Conservation (phyloP, 192 early-diverging fungal species). For the Linderina pennispora region DNA sequence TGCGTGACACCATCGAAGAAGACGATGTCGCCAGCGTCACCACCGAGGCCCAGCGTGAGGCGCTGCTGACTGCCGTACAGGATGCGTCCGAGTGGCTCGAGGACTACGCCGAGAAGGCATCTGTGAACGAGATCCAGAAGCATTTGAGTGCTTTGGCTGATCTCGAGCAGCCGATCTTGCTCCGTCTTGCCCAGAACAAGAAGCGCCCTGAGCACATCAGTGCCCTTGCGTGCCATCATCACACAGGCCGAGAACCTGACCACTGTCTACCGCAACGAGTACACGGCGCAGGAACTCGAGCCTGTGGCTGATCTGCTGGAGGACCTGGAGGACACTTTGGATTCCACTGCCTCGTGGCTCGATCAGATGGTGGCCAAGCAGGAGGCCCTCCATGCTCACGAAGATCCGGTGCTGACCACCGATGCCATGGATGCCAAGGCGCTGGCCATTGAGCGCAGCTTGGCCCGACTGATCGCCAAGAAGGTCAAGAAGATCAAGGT, state of each 20-base stretch:
- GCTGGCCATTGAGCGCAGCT: slow-evolving; percentile 45
- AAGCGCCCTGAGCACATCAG: slow-evolving; percentile 53
- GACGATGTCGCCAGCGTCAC: slow-evolving; percentile 63
- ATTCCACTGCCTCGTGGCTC: slow-evolving; percentile 55
- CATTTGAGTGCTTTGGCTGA: slow-evolving; percentile 38
- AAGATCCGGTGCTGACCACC: slow-evolving; percentile 60
- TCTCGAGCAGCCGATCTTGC: slow-evolving; percentile 39
- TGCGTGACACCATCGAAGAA: slow-evolving; percentile 76
- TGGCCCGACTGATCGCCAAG: slow-evolving; percentile 52
- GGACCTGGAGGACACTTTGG: slow-evolving; percentile 48
- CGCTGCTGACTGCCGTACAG: slow-evolving; percentile 50
- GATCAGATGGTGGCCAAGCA: slow-evolving; percentile 54
- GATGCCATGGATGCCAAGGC: slow-evolving; percentile 50
- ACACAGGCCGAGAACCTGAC: slow-evolving; percentile 47
- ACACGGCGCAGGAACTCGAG: slow-evolving; percentile 52
- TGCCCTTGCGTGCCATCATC: slow-evolving; percentile 37
- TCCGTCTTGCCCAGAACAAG: slow-evolving; percentile 46
- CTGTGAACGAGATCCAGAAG: slow-evolving; percentile 31
- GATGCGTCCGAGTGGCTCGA: slow-evolving; percentile 81
- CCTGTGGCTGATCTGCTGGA: slow-evolving; percentile 25
- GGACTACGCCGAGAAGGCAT: slow-evolving; percentile 65
- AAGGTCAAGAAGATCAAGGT: slow-evolving; percentile 51
- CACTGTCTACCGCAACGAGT: slow-evolving; percentile 21
- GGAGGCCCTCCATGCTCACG: slow-evolving; percentile 46
- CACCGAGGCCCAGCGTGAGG: slow-evolving; percentile 64